Base-by-base conservation (phyloP, 306 rosid genomes). In the Arachis hypogaea region DNA sequence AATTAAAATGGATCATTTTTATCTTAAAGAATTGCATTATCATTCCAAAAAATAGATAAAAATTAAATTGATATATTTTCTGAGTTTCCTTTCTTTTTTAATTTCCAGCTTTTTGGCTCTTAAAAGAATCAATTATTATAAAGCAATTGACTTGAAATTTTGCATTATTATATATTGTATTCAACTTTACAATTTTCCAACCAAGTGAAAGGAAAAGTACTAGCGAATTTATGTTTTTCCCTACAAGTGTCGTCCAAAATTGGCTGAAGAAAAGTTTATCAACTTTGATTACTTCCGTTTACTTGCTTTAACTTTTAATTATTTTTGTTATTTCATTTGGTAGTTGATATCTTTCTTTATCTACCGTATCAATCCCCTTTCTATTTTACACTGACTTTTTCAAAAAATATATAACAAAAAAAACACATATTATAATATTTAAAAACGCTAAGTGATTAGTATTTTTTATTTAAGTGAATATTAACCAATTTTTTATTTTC, bases 311-410 rank as follows among this genome's bases (percentile, higher is more conserved):
- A 3, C 4, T 11, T 49, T 49, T 49, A 47, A 47, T 9, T 47
- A 9, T 10, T 49, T 0, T 49, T 22, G 28, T 22, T 49, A 11
- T 2, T 11, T 9, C n/a, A 11, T 49, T 11, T 6, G 7, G 3
- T 3, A n/a, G 10, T 4, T 9, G 55, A 0, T 47, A 9, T 60
- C 50, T 54, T 51, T 44, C 64, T 52, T 42, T 7, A 3, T 73
- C 28, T 49, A 47, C 40, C 0, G 38, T 49, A 38, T 56, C 50
- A 49, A 38, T 68, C 59, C 58, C 67, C 45, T 44, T 42, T 46
- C 6, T n/a, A 29, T 50, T 3, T 12, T 54, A 63, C 66, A 54
- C 57, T 74, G 57, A 28, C 58, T 30, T 72, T 47, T 11, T 30
- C 46, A 6, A 29, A 12, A 7, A 36, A 0, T 3, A 47, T 3